phyloP scores from a whole-genome alignment of 257 asterid genomes.

The Ballota nigra region DNA sequence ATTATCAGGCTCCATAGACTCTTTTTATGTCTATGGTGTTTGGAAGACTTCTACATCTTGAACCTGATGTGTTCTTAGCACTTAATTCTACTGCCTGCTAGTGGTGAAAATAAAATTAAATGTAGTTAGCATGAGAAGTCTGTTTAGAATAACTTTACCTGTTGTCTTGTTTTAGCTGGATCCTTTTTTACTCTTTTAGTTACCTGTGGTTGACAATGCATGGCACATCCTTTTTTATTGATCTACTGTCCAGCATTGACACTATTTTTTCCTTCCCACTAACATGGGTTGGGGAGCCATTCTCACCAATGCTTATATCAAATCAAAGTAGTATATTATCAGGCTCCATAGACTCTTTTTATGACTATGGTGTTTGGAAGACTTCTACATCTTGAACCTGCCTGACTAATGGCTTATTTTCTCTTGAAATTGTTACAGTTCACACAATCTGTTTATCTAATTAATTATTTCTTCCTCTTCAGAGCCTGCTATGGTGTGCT shows the following conservation, averaged over 20 bases:
- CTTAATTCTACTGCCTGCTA: too few species aligned
- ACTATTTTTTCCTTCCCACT: conserved; percentile 18
- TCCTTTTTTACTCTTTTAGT: too few species aligned
- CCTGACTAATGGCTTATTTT: not conserved
- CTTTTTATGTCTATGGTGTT: conserved; percentile 41
- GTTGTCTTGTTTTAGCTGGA: too few species aligned
- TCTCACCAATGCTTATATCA: conserved; percentile 29
- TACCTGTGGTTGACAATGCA: too few species aligned
- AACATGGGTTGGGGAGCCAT: conserved; percentile 26
- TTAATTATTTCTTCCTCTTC: not conserved
- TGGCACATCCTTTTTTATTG: too few species aligned
- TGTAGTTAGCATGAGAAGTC: too few species aligned
- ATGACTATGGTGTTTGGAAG: conserved; percentile 55
- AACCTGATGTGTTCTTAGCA: not conserved
- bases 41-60: conserved; percentile 41
- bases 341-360: conserved; percentile 39
- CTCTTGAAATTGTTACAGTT: not conserved
- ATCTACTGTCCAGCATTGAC: conserved; percentile 21
- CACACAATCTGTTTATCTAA: not conserved
- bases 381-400: conserved; percentile 25
- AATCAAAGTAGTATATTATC: conserved; percentile 41
- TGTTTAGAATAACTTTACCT: too few species aligned
- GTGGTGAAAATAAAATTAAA: not conserved
- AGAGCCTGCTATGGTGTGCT: conserved; percentile 46
- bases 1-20: conserved; percentile 51